Evolutionary conservation across 2,329 filamentous ascomycete species (phyloP), one percentile per base, ranked within the genome.

Genomic region (Lasiodiplodia hormozganensis): DNA sequence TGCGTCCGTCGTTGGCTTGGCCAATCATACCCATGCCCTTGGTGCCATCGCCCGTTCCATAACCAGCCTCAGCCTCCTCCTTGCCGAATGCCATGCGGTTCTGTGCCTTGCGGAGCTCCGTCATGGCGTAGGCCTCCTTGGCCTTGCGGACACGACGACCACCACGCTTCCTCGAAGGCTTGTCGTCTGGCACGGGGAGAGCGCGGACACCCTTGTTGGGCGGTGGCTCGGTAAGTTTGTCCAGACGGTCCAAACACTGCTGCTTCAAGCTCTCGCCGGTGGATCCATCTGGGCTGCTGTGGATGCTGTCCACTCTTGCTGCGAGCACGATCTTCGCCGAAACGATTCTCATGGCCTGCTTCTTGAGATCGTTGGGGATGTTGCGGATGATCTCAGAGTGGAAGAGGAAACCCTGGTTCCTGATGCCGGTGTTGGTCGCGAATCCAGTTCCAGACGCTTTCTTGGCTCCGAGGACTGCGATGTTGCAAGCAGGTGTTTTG

Each of bases 81-180:
- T 97, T 96, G 69, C 94, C 94, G 76, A 99, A 99, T 0, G 90
- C 93, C 88, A 99, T 91, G 66, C 96, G 89, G 82, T 99, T 99
- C 81, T 98, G 96, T 4, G 94, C 94, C 80, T 98, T 97, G 72
- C 94, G 90, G 36, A 99, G 84, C 67, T 99, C 96, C 0, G 96
- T 99, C 93, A 97, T 97, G 70, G 96, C 95, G 7, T 93, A 93
- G 4, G 95, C 94, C 80, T 97, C 96, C 86, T 99, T 99, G 70
- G 95, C 95, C 80, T 97, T 97, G 68, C 96, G 86, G 14, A 94
- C 96, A 72, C 94, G 87, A 67, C 95, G 86, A 64, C 96, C 96
- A 79, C 96, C 96, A 72, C 96, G 92, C 80, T 99, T 99, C 40
- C 94, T 87, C 0, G 92, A 90, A 1, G 94, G 96, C 79, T 98